Conservation (phyloP, 352 stramenopile genomes). For the Phytophthora sp. region DNA sequence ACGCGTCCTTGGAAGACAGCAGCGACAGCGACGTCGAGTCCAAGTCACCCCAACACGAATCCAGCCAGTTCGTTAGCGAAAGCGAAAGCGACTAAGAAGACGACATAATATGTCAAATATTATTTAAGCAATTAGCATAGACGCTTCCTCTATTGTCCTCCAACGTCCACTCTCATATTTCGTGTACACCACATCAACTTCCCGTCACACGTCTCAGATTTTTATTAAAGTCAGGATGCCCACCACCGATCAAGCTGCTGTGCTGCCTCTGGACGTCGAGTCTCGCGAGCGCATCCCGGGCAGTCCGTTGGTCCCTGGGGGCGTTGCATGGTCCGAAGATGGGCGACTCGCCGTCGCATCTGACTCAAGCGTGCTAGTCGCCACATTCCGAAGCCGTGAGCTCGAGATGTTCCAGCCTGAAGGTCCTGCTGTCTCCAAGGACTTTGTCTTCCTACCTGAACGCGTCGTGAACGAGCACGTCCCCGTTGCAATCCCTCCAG, state of each 20-base stretch:
- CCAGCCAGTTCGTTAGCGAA: constrained; percentile 4
- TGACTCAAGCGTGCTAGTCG: constrained; percentile 77
- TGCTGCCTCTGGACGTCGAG: constrained; percentile 37
- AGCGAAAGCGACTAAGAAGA: constrained; percentile 20
- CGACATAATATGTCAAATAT: no score
- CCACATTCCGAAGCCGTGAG: constrained; percentile 79
- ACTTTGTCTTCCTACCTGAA: constrained; percentile 78
- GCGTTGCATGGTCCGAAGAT: constrained; percentile 76
- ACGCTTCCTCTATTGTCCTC: constrained; percentile 5
- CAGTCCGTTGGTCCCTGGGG: constrained; percentile 70
- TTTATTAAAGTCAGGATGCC: constrained; percentile 15
- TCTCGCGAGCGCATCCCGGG: constrained; percentile 78
- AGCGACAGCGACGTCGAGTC: constrained; percentile 2
- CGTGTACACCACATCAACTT: constrained; percentile 15
- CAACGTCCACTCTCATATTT: not conserved
- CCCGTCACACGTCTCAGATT: constrained; percentile 27
- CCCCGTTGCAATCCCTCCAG: constrained; percentile 55
- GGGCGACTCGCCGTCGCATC: constrained; percentile 74
- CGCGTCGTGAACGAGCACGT: constrained; percentile 47
- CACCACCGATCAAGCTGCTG: constrained; percentile 30
- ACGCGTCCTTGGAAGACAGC: constrained; percentile 8
- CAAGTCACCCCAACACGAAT: not conserved
- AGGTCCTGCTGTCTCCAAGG: constrained; percentile 79
- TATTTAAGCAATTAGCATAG: constrained; percentile 39
- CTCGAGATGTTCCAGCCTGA: constrained; percentile 85